These are phyloP conservation scores for Fraxinus quadrangulata DNA, from an alignment of 257 asterid species.

Conservation along the genomic window DNA sequence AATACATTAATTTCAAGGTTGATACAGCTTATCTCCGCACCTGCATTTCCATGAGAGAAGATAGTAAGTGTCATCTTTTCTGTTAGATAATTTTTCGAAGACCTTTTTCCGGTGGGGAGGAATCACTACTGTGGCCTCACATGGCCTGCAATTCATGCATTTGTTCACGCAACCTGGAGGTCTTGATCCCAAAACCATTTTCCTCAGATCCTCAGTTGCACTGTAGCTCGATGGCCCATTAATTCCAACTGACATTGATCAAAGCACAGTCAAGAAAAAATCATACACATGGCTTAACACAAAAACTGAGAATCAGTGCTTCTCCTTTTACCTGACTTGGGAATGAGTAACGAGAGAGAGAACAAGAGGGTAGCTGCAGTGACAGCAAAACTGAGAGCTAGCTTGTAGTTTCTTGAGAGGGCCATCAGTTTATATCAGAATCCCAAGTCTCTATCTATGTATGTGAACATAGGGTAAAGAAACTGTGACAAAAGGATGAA, in stretches of 20 bases:
- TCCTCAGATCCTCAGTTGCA: constrained; percentile 39
- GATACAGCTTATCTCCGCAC: constrained; percentile 63
- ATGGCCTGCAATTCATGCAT: constrained; percentile 69
- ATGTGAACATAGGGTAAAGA: background rate
- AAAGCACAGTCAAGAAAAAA: no score
- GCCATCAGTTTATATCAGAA: constrained; percentile 24
- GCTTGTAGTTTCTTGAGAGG: constrained; percentile 42
- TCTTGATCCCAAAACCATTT: constrained; percentile 62
- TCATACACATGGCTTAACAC: background rate
- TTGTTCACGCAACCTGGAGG: constrained; percentile 69
- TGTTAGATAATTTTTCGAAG: constrained; percentile 26
- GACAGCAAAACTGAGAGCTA: constrained; percentile 37
- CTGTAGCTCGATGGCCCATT: constrained; percentile 15
- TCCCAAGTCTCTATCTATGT: background rate
- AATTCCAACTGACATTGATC: constrained; percentile 32
- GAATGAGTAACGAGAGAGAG: constrained; percentile 41
- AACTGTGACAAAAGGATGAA: background rate
- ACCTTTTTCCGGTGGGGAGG: constrained; percentile 44
- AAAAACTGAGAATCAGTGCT: background rate
- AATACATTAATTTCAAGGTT: constrained; percentile 35
- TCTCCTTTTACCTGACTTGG: constrained; percentile 46
- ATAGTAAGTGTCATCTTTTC: constrained; percentile 62
- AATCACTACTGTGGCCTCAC: constrained; percentile 62
- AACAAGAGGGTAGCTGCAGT: constrained; percentile 35
- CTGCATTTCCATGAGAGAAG: constrained; percentile 80